Conservation (phyloP, 1,284 basidiomycete genomes). For the Coriolopsis trogii region DNA sequence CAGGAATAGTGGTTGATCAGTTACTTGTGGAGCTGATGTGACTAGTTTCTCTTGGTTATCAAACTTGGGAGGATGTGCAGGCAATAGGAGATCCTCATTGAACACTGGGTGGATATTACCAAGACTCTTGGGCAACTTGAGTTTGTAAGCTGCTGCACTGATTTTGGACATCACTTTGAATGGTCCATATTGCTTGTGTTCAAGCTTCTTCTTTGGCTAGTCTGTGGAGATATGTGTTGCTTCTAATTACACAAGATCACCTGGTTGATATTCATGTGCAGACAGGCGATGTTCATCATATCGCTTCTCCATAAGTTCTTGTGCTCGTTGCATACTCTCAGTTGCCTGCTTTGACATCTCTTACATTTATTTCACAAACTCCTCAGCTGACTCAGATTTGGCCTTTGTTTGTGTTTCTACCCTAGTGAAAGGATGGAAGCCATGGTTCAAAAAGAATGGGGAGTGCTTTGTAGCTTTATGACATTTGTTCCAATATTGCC, state of each 20-base stretch:
- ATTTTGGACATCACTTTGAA: conserved; percentile 35
- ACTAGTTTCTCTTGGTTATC: conserved; percentile 1
- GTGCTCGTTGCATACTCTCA: background rate
- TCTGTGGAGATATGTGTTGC: conserved; percentile 31
- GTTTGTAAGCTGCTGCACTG: conserved; percentile 29
- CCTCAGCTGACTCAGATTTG: background rate
- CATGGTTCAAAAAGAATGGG: conserved; percentile 32
- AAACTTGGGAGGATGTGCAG: conserved; percentile 2
- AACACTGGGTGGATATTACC: conserved; percentile 40
- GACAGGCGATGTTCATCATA: conserved; percentile 1
- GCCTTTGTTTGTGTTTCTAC: background rate
- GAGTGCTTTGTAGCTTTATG: conserved; percentile 30
- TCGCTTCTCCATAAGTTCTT: conserved; percentile 9
- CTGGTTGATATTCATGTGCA: conserved; percentile 20
- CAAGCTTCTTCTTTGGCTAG: conserved; percentile 37
- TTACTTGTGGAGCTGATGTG: background rate
- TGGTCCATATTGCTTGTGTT: conserved; percentile 36
- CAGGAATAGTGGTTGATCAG: background rate
- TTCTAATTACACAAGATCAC: conserved; percentile 36
- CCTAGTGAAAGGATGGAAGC: conserved; percentile 6
- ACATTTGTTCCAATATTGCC: conserved; percentile 27
- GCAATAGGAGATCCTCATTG: conserved; percentile 33
- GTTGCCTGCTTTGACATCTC: conserved; percentile 3
- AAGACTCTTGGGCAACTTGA: conserved; percentile 36
- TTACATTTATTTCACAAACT: conserved; percentile 7